Conservation (phyloP, 2,329 filamentous ascomycete genomes). For the Nothophaeocryptopus gaeumannii region DNA sequence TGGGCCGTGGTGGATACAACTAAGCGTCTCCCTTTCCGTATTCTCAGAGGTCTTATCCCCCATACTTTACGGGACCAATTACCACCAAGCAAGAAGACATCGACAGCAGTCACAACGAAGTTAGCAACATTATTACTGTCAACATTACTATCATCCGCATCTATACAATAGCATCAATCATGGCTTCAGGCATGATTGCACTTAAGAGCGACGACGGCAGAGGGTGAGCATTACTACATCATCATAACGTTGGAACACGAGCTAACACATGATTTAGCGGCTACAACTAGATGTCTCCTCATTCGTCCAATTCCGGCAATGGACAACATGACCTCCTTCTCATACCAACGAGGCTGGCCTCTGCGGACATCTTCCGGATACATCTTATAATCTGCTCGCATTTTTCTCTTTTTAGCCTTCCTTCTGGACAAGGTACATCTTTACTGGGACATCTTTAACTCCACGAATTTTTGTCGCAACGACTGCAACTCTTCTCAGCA, state of each 20-base stretch:
- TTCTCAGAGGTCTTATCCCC: neutral
- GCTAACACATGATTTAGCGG: conserved; percentile 23
- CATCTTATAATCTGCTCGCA: too few relatives aligned
- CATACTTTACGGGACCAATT: neutral
- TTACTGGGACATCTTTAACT: too few relatives aligned
- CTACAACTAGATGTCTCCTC: conserved; percentile 19
- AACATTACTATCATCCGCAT: neutral
- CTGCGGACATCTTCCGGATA: too few relatives aligned
- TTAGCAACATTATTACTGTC: conserved; percentile 7
- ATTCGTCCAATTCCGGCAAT: conserved; percentile 10
- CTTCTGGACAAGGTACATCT: too few relatives aligned
- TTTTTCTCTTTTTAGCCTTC: too few relatives aligned
- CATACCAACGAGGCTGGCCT: too few relatives aligned
- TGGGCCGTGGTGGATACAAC: conserved; percentile 46
- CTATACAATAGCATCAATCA: neutral
- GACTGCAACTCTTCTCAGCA: too few relatives aligned
- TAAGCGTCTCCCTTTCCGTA: conserved; percentile 21
- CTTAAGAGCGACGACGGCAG: conserved; percentile 28
- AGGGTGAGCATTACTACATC: conserved; percentile 22
- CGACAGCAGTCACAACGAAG: neutral
- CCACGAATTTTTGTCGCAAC: too few relatives aligned
- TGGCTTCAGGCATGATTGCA: neutral
- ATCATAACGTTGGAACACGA: neutral
- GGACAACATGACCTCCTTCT: neutral
- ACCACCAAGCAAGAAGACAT: neutral